A percentile compares a stretch with the other conserved stretches of the same genome.
Conservation (phyloP, 192 early-diverging fungal species). For the Rhizophagus sp. region DNA sequence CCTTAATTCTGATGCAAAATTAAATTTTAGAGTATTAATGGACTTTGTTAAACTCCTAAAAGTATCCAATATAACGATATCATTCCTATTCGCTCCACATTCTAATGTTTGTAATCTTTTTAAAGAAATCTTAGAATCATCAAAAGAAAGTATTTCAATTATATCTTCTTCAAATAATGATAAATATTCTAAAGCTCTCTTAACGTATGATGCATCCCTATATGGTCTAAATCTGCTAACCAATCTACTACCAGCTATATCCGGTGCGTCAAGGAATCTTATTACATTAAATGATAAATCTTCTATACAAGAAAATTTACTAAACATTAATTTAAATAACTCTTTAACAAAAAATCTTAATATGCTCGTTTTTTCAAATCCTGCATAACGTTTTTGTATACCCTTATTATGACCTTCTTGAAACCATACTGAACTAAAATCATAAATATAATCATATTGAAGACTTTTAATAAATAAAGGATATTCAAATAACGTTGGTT, state of each 20-base stretch:
- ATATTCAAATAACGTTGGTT: background rate
- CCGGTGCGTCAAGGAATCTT: background rate
- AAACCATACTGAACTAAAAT: background rate
- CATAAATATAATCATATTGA: background rate
- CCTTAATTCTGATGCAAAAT: background rate
- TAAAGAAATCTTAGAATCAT: background rate
- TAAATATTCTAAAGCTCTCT: background rate
- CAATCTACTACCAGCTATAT: background rate
- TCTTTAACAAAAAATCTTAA: background rate
- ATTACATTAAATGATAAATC: background rate
- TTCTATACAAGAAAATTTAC: background rate
- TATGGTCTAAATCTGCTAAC: background rate
- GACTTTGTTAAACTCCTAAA: background rate
- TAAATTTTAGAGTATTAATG: background rate
- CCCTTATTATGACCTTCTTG: background rate
- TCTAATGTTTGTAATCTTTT: background rate
- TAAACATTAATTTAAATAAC: background rate
- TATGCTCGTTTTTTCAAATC: background rate
- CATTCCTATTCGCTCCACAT: background rate
- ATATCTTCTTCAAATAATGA: background rate
- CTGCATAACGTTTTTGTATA: background rate
- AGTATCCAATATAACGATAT: background rate
- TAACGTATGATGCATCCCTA: background rate
- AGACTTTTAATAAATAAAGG: background rate
- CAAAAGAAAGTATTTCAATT: background rate